Percentiles rank a stretch among this genome's conserved stretches.
These are phyloP conservation scores for Nicotiana tabacum DNA, from an alignment of 257 asterid genomes.

Conservation along the genomic window DNA sequence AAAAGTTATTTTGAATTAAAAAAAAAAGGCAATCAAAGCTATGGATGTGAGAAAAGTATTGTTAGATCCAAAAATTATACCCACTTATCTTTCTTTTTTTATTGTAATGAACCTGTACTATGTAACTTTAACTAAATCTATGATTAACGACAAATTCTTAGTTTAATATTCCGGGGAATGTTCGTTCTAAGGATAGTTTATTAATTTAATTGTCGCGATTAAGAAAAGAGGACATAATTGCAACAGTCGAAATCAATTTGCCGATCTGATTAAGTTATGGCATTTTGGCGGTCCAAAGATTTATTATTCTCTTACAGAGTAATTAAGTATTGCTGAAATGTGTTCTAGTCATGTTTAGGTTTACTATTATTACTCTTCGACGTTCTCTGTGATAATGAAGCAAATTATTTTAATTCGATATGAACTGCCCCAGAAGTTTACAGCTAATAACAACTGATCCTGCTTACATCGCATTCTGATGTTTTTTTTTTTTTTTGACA, in stretches of 20 bases:
- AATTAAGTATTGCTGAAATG: background rate
- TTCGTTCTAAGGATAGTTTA: background rate
- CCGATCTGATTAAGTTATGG: background rate
- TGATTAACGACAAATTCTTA: background rate
- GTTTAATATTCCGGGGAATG: background rate
- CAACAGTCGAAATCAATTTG: background rate
- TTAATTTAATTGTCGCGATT: background rate
- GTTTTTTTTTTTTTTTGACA: too few species aligned
- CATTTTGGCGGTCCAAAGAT: background rate
- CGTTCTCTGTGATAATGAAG: background rate
- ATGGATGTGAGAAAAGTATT: background rate
- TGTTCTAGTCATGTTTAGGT: background rate
- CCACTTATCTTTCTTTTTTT: background rate
- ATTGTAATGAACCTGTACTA: background rate
- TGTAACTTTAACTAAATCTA: constrained; percentile 2
- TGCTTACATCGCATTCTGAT: too few species aligned
- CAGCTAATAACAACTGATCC: background rate
- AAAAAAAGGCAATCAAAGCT: background rate
- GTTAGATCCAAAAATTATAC: background rate
- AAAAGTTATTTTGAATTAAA: background rate
- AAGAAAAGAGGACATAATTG: background rate
- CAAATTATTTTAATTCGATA: background rate
- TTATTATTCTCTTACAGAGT: background rate
- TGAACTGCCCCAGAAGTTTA: background rate
- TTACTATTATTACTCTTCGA: background rate